phyloP scores from a whole-genome alignment of 2,329 filamentous ascomycete species.

The Aspergillus sp. region DNA sequence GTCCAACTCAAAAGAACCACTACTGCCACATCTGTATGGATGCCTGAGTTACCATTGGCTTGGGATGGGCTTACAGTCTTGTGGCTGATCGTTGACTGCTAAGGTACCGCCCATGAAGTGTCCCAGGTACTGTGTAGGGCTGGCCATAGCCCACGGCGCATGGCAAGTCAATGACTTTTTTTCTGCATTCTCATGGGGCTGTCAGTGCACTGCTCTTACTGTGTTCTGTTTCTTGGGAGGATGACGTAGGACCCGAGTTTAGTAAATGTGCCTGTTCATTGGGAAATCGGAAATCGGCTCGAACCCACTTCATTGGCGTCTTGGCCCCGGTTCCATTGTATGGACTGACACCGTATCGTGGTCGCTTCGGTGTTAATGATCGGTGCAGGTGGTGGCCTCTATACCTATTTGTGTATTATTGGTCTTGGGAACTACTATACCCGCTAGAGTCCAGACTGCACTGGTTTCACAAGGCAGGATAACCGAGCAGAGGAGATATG shows the following conservation, averaged over 20 bases:
- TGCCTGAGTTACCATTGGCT: background rate
- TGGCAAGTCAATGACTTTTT: background rate
- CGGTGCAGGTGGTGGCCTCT: background rate
- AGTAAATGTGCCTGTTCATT: background rate
- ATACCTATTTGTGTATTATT: background rate
- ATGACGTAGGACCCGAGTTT: constrained; percentile 5
- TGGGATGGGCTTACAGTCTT: background rate
- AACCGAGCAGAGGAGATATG: background rate
- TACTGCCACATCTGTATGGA: background rate
- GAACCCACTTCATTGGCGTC: background rate
- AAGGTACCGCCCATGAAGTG: background rate
- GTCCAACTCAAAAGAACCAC: background rate
- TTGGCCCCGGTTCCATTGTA: background rate
- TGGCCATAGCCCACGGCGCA: background rate
- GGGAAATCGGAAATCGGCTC: constrained; percentile 4
- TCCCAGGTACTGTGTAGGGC: background rate
- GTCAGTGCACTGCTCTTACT: background rate
- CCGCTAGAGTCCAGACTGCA: background rate
- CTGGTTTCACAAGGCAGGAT: background rate
- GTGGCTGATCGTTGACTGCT: constrained; percentile 6
- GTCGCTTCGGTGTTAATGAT: background rate
- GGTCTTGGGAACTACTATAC: no score
- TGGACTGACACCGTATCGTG: constrained; percentile 5
- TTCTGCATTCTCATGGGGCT: background rate
- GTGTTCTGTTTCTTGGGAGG: background rate